Base-by-base conservation (phyloP, 345 rosid species). In the Lagerstroemia speciosa region DNA sequence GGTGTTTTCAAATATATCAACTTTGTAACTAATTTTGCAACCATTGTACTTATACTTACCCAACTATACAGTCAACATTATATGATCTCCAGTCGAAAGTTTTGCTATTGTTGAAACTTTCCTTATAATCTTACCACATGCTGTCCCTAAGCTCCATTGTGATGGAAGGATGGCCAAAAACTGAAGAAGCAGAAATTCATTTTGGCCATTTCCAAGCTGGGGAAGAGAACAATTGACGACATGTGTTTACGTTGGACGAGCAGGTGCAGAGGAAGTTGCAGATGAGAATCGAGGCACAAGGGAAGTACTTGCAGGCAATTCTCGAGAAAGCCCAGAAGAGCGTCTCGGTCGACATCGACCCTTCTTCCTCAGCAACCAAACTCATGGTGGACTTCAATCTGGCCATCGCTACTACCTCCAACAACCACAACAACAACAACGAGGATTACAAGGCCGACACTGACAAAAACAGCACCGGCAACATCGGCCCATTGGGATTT, bases 201-300 rank as follows among this genome's bases (percentile, higher is more conserved):
- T n/a, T n/a, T n/a, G n/a, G n/a, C n/a, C n/a, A 45, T 15, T 16
- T 7, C 43, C 43, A 14, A 38, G 32, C 32, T 50, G 15, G 50
- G 33, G 70, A 48, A 52, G 52, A 46, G 8, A 22, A 19, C 2
- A 63, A 33, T 67, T 46, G 62, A n/a, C 29, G 30, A 11, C 14
- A 22, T 3, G 17, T 41, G 30, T 62, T 34, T 43, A n/a, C 46
- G 5, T 1, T 1, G 17, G 2, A 53, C 20, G 24, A 43, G 64
- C 72, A 90, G 98, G 97, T 93, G 19, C 89, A 90, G 64, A 79
- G 81, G 68, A 87, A 75, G 75, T 69, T 93, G 30, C 86, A 91
- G 72, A 85, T 86, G 89, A 89, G 98, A 74, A 91, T 91, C 68
- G 98, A 91, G 68, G 89, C 87, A 38, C 96, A 93, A 75, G 94